A percentile compares a stretch with the other conserved stretches of the same genome.
Evolutionary conservation across 2,329 filamentous ascomycete genomes (phyloP).

Genomic region (Phaeophleospora eucalypticola): DNA sequence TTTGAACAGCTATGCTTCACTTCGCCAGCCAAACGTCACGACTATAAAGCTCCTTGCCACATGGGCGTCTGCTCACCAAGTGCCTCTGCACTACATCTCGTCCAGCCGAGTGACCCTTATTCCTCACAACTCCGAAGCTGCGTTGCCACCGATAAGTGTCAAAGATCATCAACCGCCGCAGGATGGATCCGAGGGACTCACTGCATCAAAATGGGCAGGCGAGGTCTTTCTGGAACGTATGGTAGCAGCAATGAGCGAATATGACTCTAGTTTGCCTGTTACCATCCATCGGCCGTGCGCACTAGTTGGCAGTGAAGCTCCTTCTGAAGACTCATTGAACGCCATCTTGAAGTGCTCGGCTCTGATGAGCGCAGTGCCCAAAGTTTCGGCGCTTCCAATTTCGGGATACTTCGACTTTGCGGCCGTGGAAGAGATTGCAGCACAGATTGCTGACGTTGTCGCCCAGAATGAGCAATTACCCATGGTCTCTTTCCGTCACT

Average conservation of each 20-base stretch:
- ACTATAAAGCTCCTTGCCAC: constrained; percentile 10
- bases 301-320: constrained; percentile 12
- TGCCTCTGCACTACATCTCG: constrained; percentile 25
- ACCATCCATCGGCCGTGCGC: constrained; percentile 19
- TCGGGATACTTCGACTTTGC: constrained; percentile 16
- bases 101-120: constrained; percentile 18
- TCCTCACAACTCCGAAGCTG: constrained; percentile 5
- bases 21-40: constrained; percentile 26
- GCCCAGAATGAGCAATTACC: neutral
- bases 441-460: constrained; percentile 4
- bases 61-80: constrained; percentile 9
- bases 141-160: constrained; percentile 11
- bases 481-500: constrained; percentile 11
- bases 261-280: constrained; percentile 3
- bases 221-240: constrained; percentile 15
- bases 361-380: constrained; percentile 11
- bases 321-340: constrained; percentile 16
- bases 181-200: constrained; percentile 16
- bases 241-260: neutral
- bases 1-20: constrained; percentile 27
- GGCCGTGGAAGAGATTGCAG: constrained; percentile 9
- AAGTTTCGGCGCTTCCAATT: constrained; percentile 7
- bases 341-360: constrained; percentile 15
- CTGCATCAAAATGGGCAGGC: constrained; percentile 17
- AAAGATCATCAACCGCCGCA: constrained; percentile 1